Evolutionary conservation across 805 yeast species (phyloP), one percentile per base, ranked within the genome.

Genomic region (Kluyveromyces nonfermentans): DNA sequence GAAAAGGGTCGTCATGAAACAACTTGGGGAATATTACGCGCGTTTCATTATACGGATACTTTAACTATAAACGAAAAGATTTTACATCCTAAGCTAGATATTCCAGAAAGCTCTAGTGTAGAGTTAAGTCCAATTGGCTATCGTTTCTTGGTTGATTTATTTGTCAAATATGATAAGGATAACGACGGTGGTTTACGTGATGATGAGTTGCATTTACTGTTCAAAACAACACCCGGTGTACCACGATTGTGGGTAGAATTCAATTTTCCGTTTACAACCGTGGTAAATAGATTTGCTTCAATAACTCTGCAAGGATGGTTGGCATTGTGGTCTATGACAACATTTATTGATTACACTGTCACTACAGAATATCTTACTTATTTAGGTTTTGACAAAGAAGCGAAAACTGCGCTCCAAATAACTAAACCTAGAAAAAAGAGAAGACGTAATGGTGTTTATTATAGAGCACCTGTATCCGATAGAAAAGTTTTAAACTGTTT

Each of bases 301-400:
- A 88, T 93, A 4, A 87, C 97, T 0, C 64, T 93, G 21, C 98
- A 94, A 65, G 98, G 99, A 2, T 93, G 99, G 99, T 66, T 93
- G 33, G 98, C 98, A 0, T 97, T 90, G 56, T 93, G 99, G 99
- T 82, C 90, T 53, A 84, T 93, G 85, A 87, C 96, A 0, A 90
- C 97, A 0, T 88, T 78, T 52, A 67, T 93, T 25, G 95, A 89
- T 54, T 78, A 84, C 57, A 78, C 74, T 52, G 82, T 87, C 1
- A 88, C 97, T 0, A 71, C 93, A 41, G 94, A 87, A 41, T 93
- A 90, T 55, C 65, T 93, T 48, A 95, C 94, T 0, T 86, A 85
- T 65, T 72, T 93, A 44, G 99, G 98, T 0, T 90, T 83, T 57
- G 95, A 85, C 48, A 75, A 69, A 35, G 60, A 57, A 7, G 66